Percentiles rank a stretch among this genome's conserved stretches.
Conservation (phyloP, 768 basidiomycete species). For the Phanerochaete sordida region DNA sequence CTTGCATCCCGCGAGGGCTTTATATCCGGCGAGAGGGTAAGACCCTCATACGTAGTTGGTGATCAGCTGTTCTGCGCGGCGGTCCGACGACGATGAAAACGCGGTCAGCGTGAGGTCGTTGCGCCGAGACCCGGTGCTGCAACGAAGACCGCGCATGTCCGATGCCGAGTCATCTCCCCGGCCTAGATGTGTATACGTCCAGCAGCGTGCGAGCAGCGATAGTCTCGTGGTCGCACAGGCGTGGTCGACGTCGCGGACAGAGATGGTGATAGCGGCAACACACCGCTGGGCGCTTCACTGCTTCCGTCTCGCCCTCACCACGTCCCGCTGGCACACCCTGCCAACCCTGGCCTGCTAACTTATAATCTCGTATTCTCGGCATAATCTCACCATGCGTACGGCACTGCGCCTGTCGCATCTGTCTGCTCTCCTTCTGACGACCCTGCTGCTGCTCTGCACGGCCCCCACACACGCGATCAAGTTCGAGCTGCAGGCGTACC, state of each 20-base stretch:
- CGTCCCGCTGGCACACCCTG: conserved; percentile 3
- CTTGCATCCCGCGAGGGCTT: not conserved
- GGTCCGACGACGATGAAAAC: conserved; percentile 6
- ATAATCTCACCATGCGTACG: conserved; percentile 4
- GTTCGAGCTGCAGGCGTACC: conserved; percentile 70
- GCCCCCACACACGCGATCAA: conserved; percentile 64
- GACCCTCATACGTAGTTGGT: not conserved
- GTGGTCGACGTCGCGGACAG: not conserved
- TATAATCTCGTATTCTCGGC: conserved; percentile 7
- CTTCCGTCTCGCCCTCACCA: conserved; percentile 1
- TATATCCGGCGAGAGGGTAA: too few relatives aligned
- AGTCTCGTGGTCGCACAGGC: not conserved
- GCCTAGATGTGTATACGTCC: not conserved
- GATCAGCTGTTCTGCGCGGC: conserved; percentile 1
- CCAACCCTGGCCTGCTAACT: conserved; percentile 7
- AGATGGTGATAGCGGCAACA: conserved; percentile 1
- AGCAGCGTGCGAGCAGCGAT: not conserved
- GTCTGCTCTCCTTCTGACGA: conserved; percentile 1
- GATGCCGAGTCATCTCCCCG: not conserved
- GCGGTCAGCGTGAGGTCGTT: not conserved
- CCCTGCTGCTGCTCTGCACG: conserved; percentile 26
- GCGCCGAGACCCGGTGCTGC: not conserved
- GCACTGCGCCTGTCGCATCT: conserved; percentile 1
- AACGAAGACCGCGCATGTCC: not conserved
- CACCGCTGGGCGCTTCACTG: not conserved